Percentiles rank a stretch among this genome's conserved stretches.
Conservation (phyloP, 306 rosid genomes). For the Cicer chorassanicum region DNA sequence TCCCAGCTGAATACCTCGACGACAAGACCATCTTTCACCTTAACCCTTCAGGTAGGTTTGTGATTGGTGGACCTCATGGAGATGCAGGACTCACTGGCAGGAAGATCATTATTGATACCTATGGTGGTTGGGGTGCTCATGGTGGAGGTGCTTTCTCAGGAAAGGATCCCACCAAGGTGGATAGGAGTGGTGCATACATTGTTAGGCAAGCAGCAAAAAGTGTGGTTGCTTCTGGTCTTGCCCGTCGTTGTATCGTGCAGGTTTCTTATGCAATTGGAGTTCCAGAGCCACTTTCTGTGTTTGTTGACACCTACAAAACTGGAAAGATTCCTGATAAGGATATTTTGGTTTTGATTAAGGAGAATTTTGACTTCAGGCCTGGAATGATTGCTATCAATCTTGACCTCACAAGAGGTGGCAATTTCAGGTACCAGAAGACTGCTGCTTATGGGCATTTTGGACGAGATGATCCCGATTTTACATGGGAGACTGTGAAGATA, state of each 20-base stretch:
- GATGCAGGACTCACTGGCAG: slow-evolving; percentile 89
- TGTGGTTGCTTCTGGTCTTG: slow-evolving; percentile 80
- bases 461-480: slow-evolving; percentile 76
- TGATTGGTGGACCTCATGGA: slow-evolving; percentile 87
- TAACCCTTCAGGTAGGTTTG: slow-evolving; percentile 81
- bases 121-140: slow-evolving; percentile 92
- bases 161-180: slow-evolving; percentile 86
- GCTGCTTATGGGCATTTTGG: slow-evolving; percentile 90
- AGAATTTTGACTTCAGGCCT: slow-evolving; percentile 77
- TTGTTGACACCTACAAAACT: slow-evolving; percentile 69
- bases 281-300: slow-evolving; percentile 75
- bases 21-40: slow-evolving; percentile 82
- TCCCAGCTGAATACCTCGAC: slow-evolving; percentile 71
- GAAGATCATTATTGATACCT: slow-evolving; percentile 81
- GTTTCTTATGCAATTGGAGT: slow-evolving; percentile 89
- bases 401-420: slow-evolving; percentile 75
- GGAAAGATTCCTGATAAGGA: slow-evolving; percentile 72
- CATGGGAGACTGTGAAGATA: slow-evolving; percentile 77
- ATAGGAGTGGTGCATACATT: slow-evolving; percentile 77
- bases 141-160: slow-evolving; percentile 91
- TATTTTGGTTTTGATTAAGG: slow-evolving; percentile 65
- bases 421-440: slow-evolving; percentile 76
- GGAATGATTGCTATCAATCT: slow-evolving; percentile 79
- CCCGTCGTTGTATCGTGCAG: slow-evolving; percentile 78
- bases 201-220: slow-evolving; percentile 87